Percentiles rank a stretch among this genome's conserved stretches.
phyloP scores from a whole-genome alignment of 495 filamentous ascomycete genomes.

The Penicillium cinerascens region DNA sequence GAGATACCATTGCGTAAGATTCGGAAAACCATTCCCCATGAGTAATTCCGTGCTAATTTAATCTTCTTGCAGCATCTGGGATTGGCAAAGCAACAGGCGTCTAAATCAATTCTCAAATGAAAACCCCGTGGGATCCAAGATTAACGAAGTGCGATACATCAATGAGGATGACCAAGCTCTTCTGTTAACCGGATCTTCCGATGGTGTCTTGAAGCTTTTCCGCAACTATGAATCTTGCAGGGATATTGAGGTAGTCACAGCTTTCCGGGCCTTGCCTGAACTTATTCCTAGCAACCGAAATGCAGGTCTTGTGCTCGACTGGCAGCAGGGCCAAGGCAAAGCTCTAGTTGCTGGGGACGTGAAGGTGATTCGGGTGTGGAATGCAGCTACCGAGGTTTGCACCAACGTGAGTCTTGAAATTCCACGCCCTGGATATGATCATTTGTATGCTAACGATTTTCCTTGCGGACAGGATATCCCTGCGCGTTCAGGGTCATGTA shows the following conservation, averaged over 20 bases:
- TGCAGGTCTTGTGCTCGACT: constrained; percentile 93
- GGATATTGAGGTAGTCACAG: constrained; percentile 76
- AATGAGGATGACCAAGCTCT: constrained; percentile 97
- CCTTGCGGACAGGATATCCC: constrained; percentile 70
- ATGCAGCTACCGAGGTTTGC: constrained; percentile 89
- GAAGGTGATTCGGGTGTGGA: constrained; percentile 93
- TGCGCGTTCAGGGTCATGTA: constrained; percentile 90
- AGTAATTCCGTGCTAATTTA: constrained; percentile 22
- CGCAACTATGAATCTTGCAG: constrained; percentile 72
- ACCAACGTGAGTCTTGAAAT: constrained; percentile 53
- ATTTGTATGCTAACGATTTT: no score
- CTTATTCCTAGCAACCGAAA: constrained; percentile 89
- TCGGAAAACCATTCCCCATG: not conserved
- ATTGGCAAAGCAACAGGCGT: constrained; percentile 73
- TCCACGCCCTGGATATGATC: no score
- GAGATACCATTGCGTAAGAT: constrained; percentile 72
- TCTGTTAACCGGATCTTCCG: constrained; percentile 89
- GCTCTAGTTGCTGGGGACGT: constrained; percentile 94
- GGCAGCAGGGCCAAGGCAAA: constrained; percentile 95
- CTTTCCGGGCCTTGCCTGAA: constrained; percentile 89
- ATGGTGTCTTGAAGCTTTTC: constrained; percentile 92
- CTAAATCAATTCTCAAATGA: constrained; percentile 88
- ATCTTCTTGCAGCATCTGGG: constrained; percentile 73
- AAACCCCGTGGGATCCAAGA: constrained; percentile 87
- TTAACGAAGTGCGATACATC: constrained; percentile 93